A percentile compares a stretch with the other conserved stretches of the same genome.
Conservation (phyloP, 2,329 filamentous ascomycete species). For the Leptographium galeiforme region DNA sequence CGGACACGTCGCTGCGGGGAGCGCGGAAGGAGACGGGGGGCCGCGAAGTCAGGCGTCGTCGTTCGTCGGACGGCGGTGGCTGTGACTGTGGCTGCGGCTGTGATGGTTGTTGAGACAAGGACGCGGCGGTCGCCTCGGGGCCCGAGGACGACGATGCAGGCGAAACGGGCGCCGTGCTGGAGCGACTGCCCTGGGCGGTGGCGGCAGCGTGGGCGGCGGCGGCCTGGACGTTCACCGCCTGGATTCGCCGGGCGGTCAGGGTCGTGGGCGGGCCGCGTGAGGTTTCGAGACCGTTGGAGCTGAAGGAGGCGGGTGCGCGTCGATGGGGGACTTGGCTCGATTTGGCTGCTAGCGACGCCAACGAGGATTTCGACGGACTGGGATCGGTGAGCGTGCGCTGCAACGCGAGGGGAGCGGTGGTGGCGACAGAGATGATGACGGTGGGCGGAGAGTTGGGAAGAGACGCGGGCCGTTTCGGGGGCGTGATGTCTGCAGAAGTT, state of each 20-base stretch:
- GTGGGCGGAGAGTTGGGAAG: constrained; percentile 21
- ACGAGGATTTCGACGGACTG: constrained; percentile 12
- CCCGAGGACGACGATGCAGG: neutral
- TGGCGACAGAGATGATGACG: constrained; percentile 9
- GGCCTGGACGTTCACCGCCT: constrained; percentile 13
- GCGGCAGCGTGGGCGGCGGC: constrained; percentile 10
- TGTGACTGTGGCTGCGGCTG: neutral
- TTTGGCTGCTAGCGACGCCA: constrained; percentile 3
- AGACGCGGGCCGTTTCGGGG: constrained; percentile 22
- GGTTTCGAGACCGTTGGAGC: constrained; percentile 21
- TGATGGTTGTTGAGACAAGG: neutral
- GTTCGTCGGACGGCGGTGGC: constrained; percentile 33
- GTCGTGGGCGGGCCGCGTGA: constrained; percentile 17
- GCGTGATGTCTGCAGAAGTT: constrained; percentile 4
- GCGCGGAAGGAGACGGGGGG: constrained; percentile 38
- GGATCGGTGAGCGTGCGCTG: constrained; percentile 16
- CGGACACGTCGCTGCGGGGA: constrained; percentile 18
- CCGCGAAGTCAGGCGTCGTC: constrained; percentile 28
- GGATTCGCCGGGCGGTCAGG: constrained; percentile 20
- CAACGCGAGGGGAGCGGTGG: constrained; percentile 8
- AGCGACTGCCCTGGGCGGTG: neutral
- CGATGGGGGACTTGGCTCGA: constrained; percentile 19
- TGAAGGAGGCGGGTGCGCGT: constrained; percentile 25
- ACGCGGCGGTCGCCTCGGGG: neutral
- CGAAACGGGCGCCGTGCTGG: neutral